A percentile compares a stretch with the other conserved stretches of the same genome.
These are phyloP conservation scores for Solanum gracilifrons DNA, from an alignment of 257 asterid species.

Conservation along the genomic window DNA sequence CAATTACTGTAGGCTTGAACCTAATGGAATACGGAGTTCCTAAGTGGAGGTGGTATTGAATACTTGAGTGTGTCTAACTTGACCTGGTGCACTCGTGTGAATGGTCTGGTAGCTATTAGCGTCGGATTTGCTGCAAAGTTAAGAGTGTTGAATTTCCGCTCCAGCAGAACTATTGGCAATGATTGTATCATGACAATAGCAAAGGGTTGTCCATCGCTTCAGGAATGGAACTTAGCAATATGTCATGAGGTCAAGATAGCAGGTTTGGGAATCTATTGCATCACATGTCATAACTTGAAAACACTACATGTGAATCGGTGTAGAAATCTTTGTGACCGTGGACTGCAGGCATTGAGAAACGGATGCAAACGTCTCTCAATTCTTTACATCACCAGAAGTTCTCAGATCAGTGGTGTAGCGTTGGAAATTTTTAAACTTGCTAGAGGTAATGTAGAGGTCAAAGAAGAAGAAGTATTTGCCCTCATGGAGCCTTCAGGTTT, in stretches of 20 bases:
- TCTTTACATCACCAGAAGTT: constrained; percentile 33
- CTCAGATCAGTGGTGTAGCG: constrained; percentile 16
- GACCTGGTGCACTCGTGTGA: constrained; percentile 32
- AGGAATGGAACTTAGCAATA: constrained; percentile 63
- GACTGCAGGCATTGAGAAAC: constrained; percentile 36
- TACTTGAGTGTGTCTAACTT: constrained; percentile 42
- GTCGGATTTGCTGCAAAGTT: constrained; percentile 22
- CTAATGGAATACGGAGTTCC: constrained; percentile 41
- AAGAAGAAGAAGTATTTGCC: constrained; percentile 47
- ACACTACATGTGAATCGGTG: constrained; percentile 68
- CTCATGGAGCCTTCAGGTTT: constrained; percentile 21
- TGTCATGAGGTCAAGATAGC: constrained; percentile 38
- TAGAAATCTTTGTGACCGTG: constrained; percentile 38
- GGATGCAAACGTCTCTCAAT: constrained; percentile 43
- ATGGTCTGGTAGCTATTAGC: constrained; percentile 28
- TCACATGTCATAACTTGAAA: constrained; percentile 28
- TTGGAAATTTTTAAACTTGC: constrained; percentile 36
- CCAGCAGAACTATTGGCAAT: constrained; percentile 45
- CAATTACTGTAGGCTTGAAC: constrained; percentile 49
- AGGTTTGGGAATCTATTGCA: constrained; percentile 60
- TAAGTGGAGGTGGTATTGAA: constrained; percentile 67
- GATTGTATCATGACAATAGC: constrained; percentile 37
- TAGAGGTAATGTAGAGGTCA: constrained; percentile 38
- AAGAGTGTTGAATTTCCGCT: constrained; percentile 47
- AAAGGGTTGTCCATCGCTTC: constrained; percentile 40